phyloP scores from a whole-genome alignment of 371 early-diverging fungal species.

The Mortierella sp. region DNA sequence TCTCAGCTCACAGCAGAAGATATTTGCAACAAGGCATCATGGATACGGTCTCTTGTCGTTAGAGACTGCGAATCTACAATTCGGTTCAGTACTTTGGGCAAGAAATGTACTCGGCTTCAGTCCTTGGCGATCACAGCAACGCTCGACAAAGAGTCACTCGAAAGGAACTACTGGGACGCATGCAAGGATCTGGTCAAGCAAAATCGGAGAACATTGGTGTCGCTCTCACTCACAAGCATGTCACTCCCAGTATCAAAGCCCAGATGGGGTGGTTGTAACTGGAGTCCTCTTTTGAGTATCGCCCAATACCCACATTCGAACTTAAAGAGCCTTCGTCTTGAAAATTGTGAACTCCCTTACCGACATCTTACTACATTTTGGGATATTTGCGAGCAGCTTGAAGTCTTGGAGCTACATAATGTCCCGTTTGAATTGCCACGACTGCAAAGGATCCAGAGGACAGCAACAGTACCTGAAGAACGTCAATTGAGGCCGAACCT shows the following conservation, averaged over 20 bases:
- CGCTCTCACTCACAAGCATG: not conserved
- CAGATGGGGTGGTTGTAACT: too few relatives aligned
- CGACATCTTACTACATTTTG: slow-evolving; percentile 19
- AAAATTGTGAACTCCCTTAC: not conserved
- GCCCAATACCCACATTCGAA: not conserved
- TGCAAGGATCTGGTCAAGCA: slow-evolving; percentile 1
- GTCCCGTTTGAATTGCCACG: slow-evolving; percentile 10
- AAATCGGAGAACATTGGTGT: not conserved
- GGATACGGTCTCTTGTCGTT: not conserved
- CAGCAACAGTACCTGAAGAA: not conserved
- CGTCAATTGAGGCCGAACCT: too few relatives aligned
- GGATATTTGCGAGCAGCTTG: slow-evolving; percentile 17
- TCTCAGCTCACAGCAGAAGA: not conserved
- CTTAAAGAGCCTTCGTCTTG: not conserved
- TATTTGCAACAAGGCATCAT: not conserved
- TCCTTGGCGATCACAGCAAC: not conserved
- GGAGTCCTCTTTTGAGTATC: not conserved
- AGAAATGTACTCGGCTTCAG: not conserved
- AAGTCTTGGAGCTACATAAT: slow-evolving; percentile 6
- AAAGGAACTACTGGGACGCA: not conserved
- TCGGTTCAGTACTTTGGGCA: not conserved
- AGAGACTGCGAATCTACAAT: not conserved
- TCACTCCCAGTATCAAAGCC: not conserved
- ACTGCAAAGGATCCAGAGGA: not conserved
- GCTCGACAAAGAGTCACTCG: not conserved